Percentiles rank a stretch among this genome's conserved stretches.
Conservation (phyloP, 306 rosid species). For the Adenanthera pavonina region DNA sequence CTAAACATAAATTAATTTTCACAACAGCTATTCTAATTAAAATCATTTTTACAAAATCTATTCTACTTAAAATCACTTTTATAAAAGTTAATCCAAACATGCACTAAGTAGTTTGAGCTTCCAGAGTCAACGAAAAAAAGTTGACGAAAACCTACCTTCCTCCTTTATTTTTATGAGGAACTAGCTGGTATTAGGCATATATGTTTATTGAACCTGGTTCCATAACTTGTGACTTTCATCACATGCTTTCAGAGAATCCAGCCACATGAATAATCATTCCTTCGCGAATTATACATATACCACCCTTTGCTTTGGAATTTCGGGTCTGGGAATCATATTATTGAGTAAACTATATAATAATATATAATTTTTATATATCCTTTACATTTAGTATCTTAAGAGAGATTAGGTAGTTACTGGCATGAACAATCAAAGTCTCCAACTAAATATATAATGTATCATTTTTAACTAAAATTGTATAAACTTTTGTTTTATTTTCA, state of each 20-base stretch:
- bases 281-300: not conserved
- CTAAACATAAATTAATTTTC: too few relatives aligned
- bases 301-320: not conserved
- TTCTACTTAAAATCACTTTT: too few relatives aligned
- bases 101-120: not conserved
- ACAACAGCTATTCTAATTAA: too few relatives aligned
- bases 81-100: too few relatives aligned
- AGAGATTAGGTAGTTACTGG: too few relatives aligned
- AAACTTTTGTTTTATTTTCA: not conserved
- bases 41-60: too few relatives aligned
- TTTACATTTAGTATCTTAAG: too few relatives aligned
- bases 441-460: too few relatives aligned
- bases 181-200: not conserved
- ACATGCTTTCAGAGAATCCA: not conserved
- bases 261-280: not conserved
- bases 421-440: too few relatives aligned
- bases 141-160: too few relatives aligned
- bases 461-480: not conserved
- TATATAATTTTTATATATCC: too few relatives aligned
- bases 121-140: not conserved
- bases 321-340: not conserved
- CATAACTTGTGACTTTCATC: not conserved
- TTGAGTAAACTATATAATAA: not conserved
- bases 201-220: not conserved
- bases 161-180: too few relatives aligned